Evolutionary conservation across 768 basidiomycete species (phyloP).

Genomic region (Termitomyces sp.): DNA sequence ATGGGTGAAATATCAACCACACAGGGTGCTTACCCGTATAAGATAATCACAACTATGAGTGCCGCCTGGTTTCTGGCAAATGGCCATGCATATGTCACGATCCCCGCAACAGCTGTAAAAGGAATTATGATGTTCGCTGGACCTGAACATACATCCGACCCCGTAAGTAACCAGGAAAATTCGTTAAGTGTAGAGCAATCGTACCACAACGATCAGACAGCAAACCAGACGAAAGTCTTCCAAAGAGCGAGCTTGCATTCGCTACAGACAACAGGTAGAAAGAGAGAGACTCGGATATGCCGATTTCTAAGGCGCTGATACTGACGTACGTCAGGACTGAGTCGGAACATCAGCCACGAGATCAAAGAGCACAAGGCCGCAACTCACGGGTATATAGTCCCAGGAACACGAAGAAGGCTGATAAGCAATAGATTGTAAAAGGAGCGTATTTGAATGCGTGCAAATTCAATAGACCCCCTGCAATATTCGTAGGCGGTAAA

Average conservation of each 20-base stretch:
- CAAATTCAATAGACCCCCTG: slow-evolving; percentile 57
- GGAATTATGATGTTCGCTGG: slow-evolving; percentile 68
- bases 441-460: slow-evolving; percentile 46
- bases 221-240: slow-evolving; percentile 51
- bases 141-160: slow-evolving; percentile 35
- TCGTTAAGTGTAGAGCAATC: neutral
- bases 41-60: slow-evolving; percentile 48
- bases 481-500: slow-evolving; percentile 46
- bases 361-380: slow-evolving; percentile 13
- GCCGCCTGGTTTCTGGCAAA: slow-evolving; percentile 41
- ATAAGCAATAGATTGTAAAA: slow-evolving; percentile 55
- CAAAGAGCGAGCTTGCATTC: slow-evolving; percentile 62
- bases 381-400: slow-evolving; percentile 62
- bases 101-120: slow-evolving; percentile 49
- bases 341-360: slow-evolving; percentile 26
- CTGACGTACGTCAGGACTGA: slow-evolving; percentile 68
- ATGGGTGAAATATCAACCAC: neutral
- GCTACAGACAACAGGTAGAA: slow-evolving; percentile 68
- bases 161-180: neutral
- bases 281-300: slow-evolving; percentile 45
- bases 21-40: slow-evolving; percentile 52
- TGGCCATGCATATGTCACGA: slow-evolving; percentile 71
- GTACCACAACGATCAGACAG: slow-evolving; percentile 55
- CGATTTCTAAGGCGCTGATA: slow-evolving; percentile 47
- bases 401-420: slow-evolving; percentile 55